Conservation (phyloP, 352 stramenopile genomes). For the Peronospora destructor region DNA sequence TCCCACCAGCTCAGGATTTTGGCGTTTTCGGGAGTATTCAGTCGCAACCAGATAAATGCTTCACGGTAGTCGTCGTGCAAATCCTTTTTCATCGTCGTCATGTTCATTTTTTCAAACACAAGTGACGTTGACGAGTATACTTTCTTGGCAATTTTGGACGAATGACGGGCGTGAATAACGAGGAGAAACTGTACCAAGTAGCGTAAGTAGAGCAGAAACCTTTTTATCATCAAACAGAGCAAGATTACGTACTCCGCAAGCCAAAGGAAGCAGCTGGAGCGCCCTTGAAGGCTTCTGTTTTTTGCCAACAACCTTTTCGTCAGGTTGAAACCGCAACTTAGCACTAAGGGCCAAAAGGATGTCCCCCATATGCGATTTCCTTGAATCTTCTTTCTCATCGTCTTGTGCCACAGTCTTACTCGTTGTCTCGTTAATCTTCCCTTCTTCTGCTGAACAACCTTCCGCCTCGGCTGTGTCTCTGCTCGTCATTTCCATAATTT, state of each 20-base stretch:
- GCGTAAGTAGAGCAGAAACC: neutral
- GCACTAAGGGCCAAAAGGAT: constrained; percentile 25
- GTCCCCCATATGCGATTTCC: constrained; percentile 20
- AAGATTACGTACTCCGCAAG: constrained; percentile 42
- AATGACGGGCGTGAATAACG: constrained; percentile 57
- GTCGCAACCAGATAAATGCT: constrained; percentile 73
- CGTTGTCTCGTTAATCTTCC: neutral
- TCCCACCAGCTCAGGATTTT: constrained; percentile 84
- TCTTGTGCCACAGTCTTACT: neutral
- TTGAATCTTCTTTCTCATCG: constrained; percentile 20
- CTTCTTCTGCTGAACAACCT: neutral
- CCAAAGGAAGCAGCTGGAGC: constrained; percentile 44
- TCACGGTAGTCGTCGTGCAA: constrained; percentile 77
- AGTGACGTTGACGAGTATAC: constrained; percentile 78
- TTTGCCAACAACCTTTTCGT: constrained; percentile 10
- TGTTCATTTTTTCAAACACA: constrained; percentile 55
- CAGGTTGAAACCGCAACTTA: constrained; percentile 30
- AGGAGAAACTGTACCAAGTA: constrained; percentile 49
- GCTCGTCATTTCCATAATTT: constrained; percentile 26
- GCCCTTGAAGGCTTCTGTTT: constrained; percentile 11
- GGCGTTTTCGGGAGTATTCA: constrained; percentile 58
- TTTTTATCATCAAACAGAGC: neutral
- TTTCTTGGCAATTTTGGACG: constrained; percentile 51
- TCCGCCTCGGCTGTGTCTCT: constrained; percentile 3
- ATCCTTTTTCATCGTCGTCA: constrained; percentile 33